Percentiles rank a stretch among this genome's conserved stretches.
These are phyloP conservation scores for Panaeolus papilionaceus DNA, from an alignment of 768 basidiomycete genomes.

Conservation along the genomic window DNA sequence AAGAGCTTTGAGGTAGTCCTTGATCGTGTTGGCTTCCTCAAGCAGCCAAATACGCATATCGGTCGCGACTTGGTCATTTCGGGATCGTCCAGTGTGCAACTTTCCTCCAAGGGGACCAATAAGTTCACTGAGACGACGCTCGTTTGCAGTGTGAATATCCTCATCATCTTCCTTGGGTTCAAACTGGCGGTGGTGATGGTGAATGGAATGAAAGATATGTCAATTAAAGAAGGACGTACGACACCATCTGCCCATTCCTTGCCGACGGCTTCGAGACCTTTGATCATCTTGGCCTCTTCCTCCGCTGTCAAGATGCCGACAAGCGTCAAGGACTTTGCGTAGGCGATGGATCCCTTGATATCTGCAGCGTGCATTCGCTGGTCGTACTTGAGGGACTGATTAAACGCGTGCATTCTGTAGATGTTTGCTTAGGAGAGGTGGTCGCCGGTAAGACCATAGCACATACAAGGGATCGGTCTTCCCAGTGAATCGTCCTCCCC, in stretches of 20 bases:
- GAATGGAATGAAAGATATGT: constrained; percentile 2
- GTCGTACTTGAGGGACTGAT: constrained; percentile 95
- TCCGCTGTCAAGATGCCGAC: constrained; percentile 81
- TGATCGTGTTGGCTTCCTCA: constrained; percentile 72
- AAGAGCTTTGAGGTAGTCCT: constrained; percentile 73
- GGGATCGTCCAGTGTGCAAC: constrained; percentile 94
- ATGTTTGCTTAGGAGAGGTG: constrained; percentile 25
- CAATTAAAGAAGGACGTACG: constrained; percentile 48
- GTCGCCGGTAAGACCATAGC: constrained; percentile 11
- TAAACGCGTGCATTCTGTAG: constrained; percentile 94
- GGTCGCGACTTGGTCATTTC: constrained; percentile 98
- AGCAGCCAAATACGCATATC: constrained; percentile 98
- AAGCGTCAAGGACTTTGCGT: constrained; percentile 84
- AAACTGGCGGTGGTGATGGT: constrained; percentile 58
- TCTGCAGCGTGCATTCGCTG: constrained; percentile 93
- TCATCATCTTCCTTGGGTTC: constrained; percentile 85
- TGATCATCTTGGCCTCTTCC: constrained; percentile 75
- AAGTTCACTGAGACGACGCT: constrained; percentile 90
- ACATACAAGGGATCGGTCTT: constrained; percentile 86
- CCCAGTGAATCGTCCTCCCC: constrained; percentile 91
- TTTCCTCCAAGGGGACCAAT: constrained; percentile 95
- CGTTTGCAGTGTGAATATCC: constrained; percentile 99
- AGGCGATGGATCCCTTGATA: constrained; percentile 93
- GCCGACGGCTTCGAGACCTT: constrained; percentile 77
- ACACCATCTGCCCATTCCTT: constrained; percentile 85